phyloP scores from a whole-genome alignment of 176 grass and related monocot genomes.

The Oryza longistaminata region DNA sequence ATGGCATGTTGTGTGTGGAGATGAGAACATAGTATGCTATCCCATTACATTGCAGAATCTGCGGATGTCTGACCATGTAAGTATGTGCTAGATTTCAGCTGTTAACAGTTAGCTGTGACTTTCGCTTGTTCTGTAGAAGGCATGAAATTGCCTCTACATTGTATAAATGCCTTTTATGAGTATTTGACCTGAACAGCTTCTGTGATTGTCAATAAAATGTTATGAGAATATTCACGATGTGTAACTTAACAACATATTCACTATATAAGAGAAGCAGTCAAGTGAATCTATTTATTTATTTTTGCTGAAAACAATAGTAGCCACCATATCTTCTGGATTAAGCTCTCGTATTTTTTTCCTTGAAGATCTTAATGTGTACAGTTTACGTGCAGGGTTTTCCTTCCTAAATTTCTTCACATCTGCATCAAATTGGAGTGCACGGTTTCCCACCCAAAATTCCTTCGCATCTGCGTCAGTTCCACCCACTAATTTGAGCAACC shows the following conservation, averaged over 20 bases:
- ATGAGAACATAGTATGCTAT: background rate
- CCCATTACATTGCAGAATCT: background rate
- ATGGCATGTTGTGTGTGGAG: background rate
- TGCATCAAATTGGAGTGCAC: slow-evolving; percentile 16
- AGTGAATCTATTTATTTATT: background rate
- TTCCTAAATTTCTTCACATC: slow-evolving; percentile 37
- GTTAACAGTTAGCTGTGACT: background rate
- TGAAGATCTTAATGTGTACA: slow-evolving; percentile 25
- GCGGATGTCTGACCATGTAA: background rate
- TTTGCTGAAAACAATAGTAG: background rate
- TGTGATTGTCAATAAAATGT: background rate
- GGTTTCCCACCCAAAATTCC: slow-evolving; percentile 40
- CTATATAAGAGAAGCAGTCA: background rate
- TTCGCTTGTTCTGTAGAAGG: background rate
- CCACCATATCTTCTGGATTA: background rate
- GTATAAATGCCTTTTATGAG: background rate
- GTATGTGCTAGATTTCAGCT: background rate
- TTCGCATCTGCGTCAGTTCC: slow-evolving; percentile 36
- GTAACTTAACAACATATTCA: background rate
- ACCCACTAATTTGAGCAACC: slow-evolving; percentile 28
- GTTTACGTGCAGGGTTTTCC: slow-evolving; percentile 31
- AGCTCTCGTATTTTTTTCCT: background rate
- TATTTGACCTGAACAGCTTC: background rate
- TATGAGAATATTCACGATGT: background rate
- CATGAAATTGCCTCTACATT: background rate